Conservation (phyloP, 2,329 filamentous ascomycete species). For the Onygenales sp. region DNA sequence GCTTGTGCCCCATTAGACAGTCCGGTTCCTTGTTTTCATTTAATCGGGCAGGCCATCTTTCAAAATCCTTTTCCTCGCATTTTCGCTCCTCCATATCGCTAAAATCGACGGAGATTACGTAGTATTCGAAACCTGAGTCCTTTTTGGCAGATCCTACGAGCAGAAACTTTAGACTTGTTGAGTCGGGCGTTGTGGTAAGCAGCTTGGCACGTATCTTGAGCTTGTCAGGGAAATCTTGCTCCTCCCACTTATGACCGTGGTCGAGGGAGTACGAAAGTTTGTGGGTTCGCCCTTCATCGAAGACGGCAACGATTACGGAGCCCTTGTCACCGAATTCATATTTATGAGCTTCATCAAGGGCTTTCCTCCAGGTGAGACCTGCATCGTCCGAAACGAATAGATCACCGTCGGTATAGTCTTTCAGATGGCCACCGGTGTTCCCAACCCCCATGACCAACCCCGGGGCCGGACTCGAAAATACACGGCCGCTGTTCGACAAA, state of each 20-base stretch:
- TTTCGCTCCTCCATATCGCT: conserved; percentile 67
- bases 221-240: conserved; percentile 59
- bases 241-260: conserved; percentile 77
- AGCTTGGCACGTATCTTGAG: conserved; percentile 64
- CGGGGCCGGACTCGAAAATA: conserved; percentile 89
- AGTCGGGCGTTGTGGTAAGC: conserved; percentile 83
- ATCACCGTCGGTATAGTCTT: conserved; percentile 61
- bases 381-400: conserved; percentile 88
- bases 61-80: conserved; percentile 69
- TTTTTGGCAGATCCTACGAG: conserved; percentile 55
- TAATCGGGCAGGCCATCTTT: conserved; percentile 77
- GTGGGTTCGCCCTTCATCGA: conserved; percentile 54
- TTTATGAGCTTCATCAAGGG: conserved; percentile 71
- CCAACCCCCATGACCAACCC: conserved; percentile 91
- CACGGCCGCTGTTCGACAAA: conserved; percentile 67
- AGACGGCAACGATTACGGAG: conserved; percentile 73
- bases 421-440: conserved; percentile 70
- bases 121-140: conserved; percentile 41
- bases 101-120: conserved; percentile 75
- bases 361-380: conserved; percentile 70
- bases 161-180: conserved; percentile 84
- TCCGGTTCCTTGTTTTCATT: conserved; percentile 71
- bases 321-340: conserved; percentile 96
- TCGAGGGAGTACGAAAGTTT: conserved; percentile 70
- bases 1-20: conserved; percentile 93